A percentile compares a stretch with the other conserved stretches of the same genome.
Conservation (phyloP, 768 basidiomycete genomes). For the Daedalea quercina region DNA sequence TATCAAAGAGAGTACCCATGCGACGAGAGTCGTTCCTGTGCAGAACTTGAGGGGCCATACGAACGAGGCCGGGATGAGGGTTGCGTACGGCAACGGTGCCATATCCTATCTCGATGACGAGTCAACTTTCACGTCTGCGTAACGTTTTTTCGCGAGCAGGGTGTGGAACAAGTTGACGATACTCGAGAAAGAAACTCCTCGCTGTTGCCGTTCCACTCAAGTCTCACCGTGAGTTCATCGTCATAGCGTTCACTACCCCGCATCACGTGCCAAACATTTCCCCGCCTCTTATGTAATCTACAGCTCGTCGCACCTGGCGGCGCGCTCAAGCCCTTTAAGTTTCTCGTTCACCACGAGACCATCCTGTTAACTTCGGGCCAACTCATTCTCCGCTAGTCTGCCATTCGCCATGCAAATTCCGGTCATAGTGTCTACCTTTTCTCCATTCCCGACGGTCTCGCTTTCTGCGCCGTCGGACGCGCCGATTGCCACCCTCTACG, state of each 20-base stretch:
- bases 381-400: neutral
- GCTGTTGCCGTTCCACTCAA: no score
- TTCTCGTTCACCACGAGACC: no score
- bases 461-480: constrained; percentile 38
- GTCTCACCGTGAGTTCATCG: no score
- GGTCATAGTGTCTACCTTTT: constrained; percentile 52
- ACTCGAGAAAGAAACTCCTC: no score
- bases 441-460: constrained; percentile 52
- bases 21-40: constrained; percentile 34
- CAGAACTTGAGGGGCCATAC: constrained; percentile 63
- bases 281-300: no score
- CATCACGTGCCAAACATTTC: constrained; percentile 9
- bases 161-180: no score
- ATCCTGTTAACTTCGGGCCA: no score
- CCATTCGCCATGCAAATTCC: constrained; percentile 39
- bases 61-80: constrained; percentile 17
- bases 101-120: no score
- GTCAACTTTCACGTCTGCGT: no score
- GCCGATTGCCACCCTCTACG: constrained; percentile 33
- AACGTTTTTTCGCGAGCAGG: no score
- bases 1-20: constrained; percentile 56
- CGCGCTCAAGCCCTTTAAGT: no score
- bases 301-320: no score
- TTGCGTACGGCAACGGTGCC: constrained; percentile 10
- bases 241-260: constrained; percentile 4